Evolutionary conservation across 768 basidiomycete genomes (phyloP), one percentile per base, ranked within the genome.

Genomic region (Galerina sulciceps): DNA sequence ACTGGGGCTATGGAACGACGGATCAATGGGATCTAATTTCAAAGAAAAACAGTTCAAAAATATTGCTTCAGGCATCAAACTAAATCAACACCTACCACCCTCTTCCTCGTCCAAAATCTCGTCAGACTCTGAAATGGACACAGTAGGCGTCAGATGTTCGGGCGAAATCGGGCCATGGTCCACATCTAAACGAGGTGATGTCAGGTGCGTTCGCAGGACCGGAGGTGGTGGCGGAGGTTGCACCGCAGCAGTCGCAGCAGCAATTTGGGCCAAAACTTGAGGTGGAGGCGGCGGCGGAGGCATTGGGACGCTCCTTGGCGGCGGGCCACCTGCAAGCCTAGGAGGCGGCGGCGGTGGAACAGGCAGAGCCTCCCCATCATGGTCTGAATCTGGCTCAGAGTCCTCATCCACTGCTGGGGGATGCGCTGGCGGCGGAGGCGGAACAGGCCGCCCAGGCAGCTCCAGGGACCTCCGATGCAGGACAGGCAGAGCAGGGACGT

Each of bases 1-100:
- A 67, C 76, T 79, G 4, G 84, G 84, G 49, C 77, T 82, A 60
- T 86, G 79, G 75, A 88, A 87, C 6, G 70, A 64, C 17, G 89
- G 89, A 66, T 89, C 88, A 35, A 89, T 87, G 2, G 89, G 89
- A 69, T 90, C 89, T 90, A 63, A 15, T 34, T 1, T 53, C 41
- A 59, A 47, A 8, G 14, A 51, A 36, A 53, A 18, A 46, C 26
- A 15, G 54, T 54, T 65, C 38, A 34, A 23, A 47, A 49, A 36
- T 17, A 18, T 14, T 4, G 54, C 18, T 4, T 14, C 18, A 18
- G 22, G 3, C 31, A 54, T 34, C 37, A 17, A 22, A 34, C 40
- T 10, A n/a, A 10, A 15, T 51, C 61, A 52, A 20, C 11, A 71
- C 83, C 58, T 57, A 88, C 87, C 86, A 42, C 84, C 85, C 69